A percentile compares a stretch with the other conserved stretches of the same genome.
Evolutionary conservation across 805 yeast genomes (phyloP).

Genomic region (Metschnikowia cerradonensis): DNA sequence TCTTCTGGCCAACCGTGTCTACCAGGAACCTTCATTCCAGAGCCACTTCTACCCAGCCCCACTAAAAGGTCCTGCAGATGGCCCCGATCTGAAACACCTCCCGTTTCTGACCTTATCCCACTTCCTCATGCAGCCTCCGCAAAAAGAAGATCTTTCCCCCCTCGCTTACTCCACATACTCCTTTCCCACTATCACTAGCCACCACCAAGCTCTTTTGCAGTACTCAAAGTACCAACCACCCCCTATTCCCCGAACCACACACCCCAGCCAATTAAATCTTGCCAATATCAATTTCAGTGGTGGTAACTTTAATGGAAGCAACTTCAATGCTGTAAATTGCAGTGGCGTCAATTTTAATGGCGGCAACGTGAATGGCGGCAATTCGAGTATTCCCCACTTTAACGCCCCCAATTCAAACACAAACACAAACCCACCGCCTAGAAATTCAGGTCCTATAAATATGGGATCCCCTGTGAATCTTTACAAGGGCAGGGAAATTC

Average conservation of each 20-base stretch:
- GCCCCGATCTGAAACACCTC: neutral
- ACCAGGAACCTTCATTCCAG: neutral
- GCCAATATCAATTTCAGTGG: neutral
- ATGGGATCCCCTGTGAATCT: too few relatives aligned
- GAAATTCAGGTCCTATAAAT: too few relatives aligned
- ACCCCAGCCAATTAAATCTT: neutral
- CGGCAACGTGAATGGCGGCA: neutral
- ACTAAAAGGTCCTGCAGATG: neutral
- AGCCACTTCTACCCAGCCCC: neutral
- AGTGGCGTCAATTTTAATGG: neutral
- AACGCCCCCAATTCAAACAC: too few relatives aligned
- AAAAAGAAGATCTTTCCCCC: constrained; percentile 8
- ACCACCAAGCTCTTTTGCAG: neutral
- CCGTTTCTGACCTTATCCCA: neutral
- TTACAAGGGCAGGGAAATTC: too few relatives aligned
- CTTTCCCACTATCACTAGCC: neutral
- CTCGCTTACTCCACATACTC: constrained; percentile 2
- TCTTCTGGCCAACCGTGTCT: neutral
- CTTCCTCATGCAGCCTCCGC: neutral
- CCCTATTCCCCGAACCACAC: constrained; percentile 5
- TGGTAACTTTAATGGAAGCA: neutral
- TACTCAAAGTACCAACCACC: neutral
- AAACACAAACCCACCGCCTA: too few relatives aligned
- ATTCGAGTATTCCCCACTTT: too few relatives aligned
- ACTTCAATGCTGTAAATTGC: neutral